Conservation (phyloP, 768 basidiomycete species). For the Neoboletus subvelutipes region DNA sequence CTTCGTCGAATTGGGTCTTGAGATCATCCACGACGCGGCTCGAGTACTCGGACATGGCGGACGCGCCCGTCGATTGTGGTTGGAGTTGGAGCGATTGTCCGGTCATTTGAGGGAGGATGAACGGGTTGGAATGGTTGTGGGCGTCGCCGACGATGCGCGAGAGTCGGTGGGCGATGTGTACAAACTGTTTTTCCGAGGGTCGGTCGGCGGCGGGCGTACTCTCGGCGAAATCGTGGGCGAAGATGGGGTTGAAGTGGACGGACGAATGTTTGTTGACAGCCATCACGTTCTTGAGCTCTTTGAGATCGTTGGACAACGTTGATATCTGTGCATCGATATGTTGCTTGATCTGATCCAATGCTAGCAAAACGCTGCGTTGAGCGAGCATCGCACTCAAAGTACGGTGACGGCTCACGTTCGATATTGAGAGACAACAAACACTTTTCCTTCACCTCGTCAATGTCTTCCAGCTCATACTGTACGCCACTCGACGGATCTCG, state of each 20-base stretch:
- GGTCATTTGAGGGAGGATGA: slow-evolving; percentile 60
- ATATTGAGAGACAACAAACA: slow-evolving; percentile 91
- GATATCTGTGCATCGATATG: slow-evolving; percentile 95
- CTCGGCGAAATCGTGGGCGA: slow-evolving; percentile 58
- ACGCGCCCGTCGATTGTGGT: slow-evolving; percentile 75
- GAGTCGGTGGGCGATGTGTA: slow-evolving; percentile 66
- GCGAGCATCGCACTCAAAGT: slow-evolving; percentile 1
- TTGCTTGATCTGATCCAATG: slow-evolving; percentile 97
- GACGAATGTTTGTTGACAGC: slow-evolving; percentile 54
- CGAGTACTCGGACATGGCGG: slow-evolving; percentile 70
- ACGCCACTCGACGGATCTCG: slow-evolving; percentile 90
- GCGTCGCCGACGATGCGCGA: slow-evolving; percentile 62
- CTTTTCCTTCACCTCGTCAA: slow-evolving; percentile 87
- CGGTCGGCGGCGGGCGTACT: slow-evolving; percentile 62
- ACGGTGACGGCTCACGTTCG: slow-evolving; percentile 70
- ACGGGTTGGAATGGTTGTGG: slow-evolving; percentile 34
- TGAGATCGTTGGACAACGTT: slow-evolving; percentile 80
- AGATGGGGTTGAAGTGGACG: slow-evolving; percentile 44
- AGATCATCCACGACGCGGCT: slow-evolving; percentile 75
- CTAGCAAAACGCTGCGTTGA: slow-evolving; percentile 41
- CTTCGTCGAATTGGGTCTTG: slow-evolving; percentile 91
- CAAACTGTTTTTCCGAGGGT: slow-evolving; percentile 77
- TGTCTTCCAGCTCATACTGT: slow-evolving; percentile 93
- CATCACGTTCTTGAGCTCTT: slow-evolving; percentile 77
- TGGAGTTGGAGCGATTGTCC: slow-evolving; percentile 58